Conservation (phyloP, 371 early-diverging fungal genomes). For the Mucor irregularis region DNA sequence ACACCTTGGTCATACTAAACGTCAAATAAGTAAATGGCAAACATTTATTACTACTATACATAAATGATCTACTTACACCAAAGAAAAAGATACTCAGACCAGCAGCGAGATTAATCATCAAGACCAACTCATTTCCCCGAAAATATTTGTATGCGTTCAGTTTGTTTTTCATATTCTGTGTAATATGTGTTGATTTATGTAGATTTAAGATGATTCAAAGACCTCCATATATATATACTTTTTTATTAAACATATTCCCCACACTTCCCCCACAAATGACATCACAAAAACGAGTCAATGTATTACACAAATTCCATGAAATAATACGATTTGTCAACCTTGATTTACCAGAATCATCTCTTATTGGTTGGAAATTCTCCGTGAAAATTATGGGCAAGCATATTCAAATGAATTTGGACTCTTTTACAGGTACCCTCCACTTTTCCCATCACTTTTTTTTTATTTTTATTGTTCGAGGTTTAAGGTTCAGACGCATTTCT, state of each 20-base stretch:
- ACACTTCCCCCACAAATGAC: not conserved
- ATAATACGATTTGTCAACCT: slow-evolving; percentile 5
- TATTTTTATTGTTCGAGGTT: too few relatives aligned
- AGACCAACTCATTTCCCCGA: slow-evolving; percentile 21
- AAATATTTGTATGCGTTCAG: slow-evolving; percentile 15
- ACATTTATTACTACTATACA: not conserved
- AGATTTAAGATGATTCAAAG: too few relatives aligned
- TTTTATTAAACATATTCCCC: too few relatives aligned
- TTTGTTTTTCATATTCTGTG: not conserved
- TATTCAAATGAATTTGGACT: too few relatives aligned
- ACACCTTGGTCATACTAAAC: slow-evolving; percentile 51
- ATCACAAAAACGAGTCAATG: not conserved
- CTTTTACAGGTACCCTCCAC: too few relatives aligned
- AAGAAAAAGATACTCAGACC: slow-evolving; percentile 50
- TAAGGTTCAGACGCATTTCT: too few relatives aligned
- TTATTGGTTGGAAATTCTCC: not conserved
- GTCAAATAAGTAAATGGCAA: not conserved
- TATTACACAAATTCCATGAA: not conserved
- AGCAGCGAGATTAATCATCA: slow-evolving; percentile 41
- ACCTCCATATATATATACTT: too few relatives aligned
- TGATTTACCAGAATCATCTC: not conserved
- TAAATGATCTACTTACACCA: slow-evolving; percentile 33
- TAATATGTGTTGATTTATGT: too few relatives aligned
- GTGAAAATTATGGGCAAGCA: too few relatives aligned
- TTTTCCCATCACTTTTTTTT: too few relatives aligned